Evolutionary conservation across 306 rosid species (phyloP).

Genomic region (Cicer pinnatifidum): DNA sequence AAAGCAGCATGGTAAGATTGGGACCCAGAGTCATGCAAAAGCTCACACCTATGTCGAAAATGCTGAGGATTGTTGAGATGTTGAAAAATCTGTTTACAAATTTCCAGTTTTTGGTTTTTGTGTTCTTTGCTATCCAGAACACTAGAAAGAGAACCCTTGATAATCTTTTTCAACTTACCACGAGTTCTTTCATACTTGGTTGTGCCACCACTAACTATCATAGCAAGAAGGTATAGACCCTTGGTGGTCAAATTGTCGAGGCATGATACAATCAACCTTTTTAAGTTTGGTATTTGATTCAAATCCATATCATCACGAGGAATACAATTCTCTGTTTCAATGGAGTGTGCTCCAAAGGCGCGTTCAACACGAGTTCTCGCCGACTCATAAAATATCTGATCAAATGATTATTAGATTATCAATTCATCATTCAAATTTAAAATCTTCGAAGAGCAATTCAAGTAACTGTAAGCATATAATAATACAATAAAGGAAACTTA

Average conservation of each 20-base stretch:
- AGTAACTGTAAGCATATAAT: background rate
- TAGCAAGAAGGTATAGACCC: constrained; percentile 68
- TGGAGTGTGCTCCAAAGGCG: constrained; percentile 53
- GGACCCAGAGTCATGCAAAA: constrained; percentile 44
- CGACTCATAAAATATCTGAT: constrained; percentile 77
- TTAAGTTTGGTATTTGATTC: constrained; percentile 37
- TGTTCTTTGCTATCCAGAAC: constrained; percentile 43
- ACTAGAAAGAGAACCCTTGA: constrained; percentile 56
- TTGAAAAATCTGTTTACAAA: constrained; percentile 49
- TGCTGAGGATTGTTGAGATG: constrained; percentile 62
- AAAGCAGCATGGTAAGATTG: constrained; percentile 49
- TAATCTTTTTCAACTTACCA: constrained; percentile 60
- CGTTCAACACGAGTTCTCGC: constrained; percentile 59
- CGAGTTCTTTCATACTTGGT: constrained; percentile 62
- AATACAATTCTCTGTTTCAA: constrained; percentile 45
- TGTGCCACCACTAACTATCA: constrained; percentile 54
- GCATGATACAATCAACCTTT: constrained; percentile 49
- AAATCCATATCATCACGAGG: constrained; percentile 49
- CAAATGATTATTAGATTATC: constrained; percentile 40
- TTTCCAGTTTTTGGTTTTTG: constrained; percentile 42
- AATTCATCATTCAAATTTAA: constrained; percentile 33
- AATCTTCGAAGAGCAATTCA: constrained; percentile 34
- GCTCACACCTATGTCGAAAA: constrained; percentile 48
- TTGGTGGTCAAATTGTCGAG: constrained; percentile 68
- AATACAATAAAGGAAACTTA: constrained; percentile 50